Conservation (phyloP, 2,329 filamentous ascomycete genomes). For the Tympanopsis confertula region DNA sequence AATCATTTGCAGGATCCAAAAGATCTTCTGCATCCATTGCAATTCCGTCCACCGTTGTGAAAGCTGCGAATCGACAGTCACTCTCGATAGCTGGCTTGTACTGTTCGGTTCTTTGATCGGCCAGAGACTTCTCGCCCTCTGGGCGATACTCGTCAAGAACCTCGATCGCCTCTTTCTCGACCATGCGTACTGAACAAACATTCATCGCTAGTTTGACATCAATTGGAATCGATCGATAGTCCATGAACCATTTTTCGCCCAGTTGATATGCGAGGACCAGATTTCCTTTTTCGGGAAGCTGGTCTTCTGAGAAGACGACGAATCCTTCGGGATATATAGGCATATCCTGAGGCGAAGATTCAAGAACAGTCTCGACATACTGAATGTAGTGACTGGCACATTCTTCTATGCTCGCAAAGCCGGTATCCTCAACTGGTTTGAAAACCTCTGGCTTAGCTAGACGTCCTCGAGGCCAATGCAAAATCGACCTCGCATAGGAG, state of each 20-base stretch:
- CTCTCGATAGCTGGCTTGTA: background rate
- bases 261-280: background rate
- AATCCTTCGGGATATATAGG: background rate
- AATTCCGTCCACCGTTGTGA: background rate
- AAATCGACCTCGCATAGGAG: background rate
- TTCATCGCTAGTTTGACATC: background rate
- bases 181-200: background rate
- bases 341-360: background rate
- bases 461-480: background rate
- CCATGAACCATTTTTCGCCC: background rate
- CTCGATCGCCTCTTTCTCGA: background rate
- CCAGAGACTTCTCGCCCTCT: background rate
- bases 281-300: background rate
- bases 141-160: background rate
- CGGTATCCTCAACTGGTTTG: background rate
- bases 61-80: background rate
- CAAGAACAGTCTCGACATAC: background rate
- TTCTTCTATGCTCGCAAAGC: background rate
- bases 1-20: background rate
- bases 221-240: background rate
- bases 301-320: background rate
- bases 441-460: background rate
- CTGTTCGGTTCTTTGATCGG: background rate
- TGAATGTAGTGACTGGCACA: background rate
- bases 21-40: background rate